Base-by-base conservation (phyloP, 2,329 filamentous ascomycete genomes). In the Pseudogymnoascus sp. region DNA sequence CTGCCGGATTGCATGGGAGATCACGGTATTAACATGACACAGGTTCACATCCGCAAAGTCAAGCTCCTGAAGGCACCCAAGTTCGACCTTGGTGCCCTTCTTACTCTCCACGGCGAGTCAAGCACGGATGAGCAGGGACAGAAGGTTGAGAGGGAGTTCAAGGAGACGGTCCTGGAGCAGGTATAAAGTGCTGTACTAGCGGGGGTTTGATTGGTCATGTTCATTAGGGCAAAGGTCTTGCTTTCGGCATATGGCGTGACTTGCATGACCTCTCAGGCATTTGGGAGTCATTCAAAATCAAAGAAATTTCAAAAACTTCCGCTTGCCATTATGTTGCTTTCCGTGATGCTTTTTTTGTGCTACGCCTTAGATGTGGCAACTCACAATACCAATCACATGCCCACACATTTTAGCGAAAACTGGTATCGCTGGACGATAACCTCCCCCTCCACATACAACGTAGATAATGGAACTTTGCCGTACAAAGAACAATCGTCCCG, bases 11-110 rank as follows among this genome's bases (percentile, higher is more conserved):
- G 29, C 60, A 6, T 63, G 42, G 27, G 29, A 25, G n/a, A 27
- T 60, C 38, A 44, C 63, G 58, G 65, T 68, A 68, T 74, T 81
- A 70, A 81, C 68, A 63, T 66, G n/a, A 21, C 67, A 8, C 72
- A 97, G 92, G 92, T 97, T 75, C 94, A 99, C 85, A 96, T 99
- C 81, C 92, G 94, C 81, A 99, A 99, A 88, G 93, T 99, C 76
- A 99, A 99, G 89, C 90, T 99, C 73, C 85, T 99, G 73, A 99
- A 99, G 89, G 80, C 88, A 70, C 94, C 94, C 77, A 99, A 99
- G 86, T 97, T 99, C 84, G 94, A 99, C 77, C 89, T 99, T 70
- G 94, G 94, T 80, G 89, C 91, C 73, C 87, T 99, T 72, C 89
- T 99, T 80, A 89, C 89, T 79, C 89, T 99, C 74, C 94, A 99